Conservation (phyloP, 352 stramenopile species). For the Phytophthora foliorum region DNA sequence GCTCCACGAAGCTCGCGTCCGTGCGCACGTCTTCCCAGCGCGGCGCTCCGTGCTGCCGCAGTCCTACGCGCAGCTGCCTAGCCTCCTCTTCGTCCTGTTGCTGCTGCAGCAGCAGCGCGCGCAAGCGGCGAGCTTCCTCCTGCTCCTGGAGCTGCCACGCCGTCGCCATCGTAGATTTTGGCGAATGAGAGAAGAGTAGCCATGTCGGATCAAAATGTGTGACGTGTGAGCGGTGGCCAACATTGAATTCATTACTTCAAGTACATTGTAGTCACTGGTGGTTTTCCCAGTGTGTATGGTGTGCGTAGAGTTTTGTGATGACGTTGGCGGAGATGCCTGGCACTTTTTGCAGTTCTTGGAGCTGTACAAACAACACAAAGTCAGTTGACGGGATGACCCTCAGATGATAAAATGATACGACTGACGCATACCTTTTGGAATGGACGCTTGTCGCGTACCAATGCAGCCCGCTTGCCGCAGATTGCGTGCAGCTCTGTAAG, state of each 20-base stretch:
- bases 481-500: slow-evolving; percentile 61
- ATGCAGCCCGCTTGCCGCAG: slow-evolving; percentile 58
- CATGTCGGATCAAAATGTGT: slow-evolving; percentile 3
- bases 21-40: slow-evolving; percentile 66
- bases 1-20: slow-evolving; percentile 77
- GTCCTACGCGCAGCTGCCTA: slow-evolving; percentile 31
- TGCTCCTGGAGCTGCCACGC: slow-evolving; percentile 48
- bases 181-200: slow-evolving; percentile 17
- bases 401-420: background rate
- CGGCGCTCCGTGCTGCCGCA: slow-evolving; percentile 30
- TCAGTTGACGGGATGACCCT: slow-evolving; percentile 1
- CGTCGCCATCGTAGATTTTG: slow-evolving; percentile 30
- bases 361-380: slow-evolving; percentile 22
- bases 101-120: slow-evolving; percentile 25
- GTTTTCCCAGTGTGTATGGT: slow-evolving; percentile 51
- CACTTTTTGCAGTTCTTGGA: slow-evolving; percentile 54
- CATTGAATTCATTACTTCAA: background rate
- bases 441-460: slow-evolving; percentile 51
- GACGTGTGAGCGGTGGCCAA: slow-evolving; percentile 26
- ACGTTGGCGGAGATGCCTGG: slow-evolving; percentile 58
- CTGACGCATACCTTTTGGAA: slow-evolving; percentile 51
- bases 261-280: slow-evolving; percentile 10
- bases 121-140: slow-evolving; percentile 39
- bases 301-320: slow-evolving; percentile 49
- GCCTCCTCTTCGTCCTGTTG: slow-evolving; percentile 39